Conservation (phyloP, 345 rosid species). For the Eucalyptus regnans region DNA sequence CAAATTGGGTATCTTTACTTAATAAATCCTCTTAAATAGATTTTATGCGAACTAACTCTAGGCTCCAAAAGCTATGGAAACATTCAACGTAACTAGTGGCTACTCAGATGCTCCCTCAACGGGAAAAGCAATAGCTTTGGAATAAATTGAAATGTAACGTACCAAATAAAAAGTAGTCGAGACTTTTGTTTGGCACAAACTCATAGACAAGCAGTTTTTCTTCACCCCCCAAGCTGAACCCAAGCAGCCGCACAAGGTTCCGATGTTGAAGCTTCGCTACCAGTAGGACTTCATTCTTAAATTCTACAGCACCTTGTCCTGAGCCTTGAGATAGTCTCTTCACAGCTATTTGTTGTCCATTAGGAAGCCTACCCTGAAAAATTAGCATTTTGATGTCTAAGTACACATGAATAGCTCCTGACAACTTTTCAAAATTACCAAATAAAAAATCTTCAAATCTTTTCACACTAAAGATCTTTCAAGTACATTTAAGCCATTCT, state of each 20-base stretch:
- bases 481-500: neutral
- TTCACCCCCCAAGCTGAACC: slow-evolving; percentile 45
- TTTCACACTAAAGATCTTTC: neutral
- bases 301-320: slow-evolving; percentile 42
- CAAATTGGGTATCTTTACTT: neutral
- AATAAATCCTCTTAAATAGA: neutral
- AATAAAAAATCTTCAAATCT: neutral
- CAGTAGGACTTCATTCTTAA: slow-evolving; percentile 41
- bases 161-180: neutral
- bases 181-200: neutral
- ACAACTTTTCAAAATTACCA: neutral
- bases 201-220: slow-evolving; percentile 51
- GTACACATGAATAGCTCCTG: neutral
- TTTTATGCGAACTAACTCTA: neutral
- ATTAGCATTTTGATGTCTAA: neutral
- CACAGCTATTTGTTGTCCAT: slow-evolving; percentile 27
- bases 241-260: slow-evolving; percentile 44
- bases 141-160: neutral
- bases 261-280: slow-evolving; percentile 53
- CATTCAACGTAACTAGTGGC: neutral
- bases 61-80: neutral
- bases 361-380: neutral
- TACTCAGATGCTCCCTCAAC: neutral
- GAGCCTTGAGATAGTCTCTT: slow-evolving; percentile 46
- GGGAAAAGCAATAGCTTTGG: neutral